Percentiles rank a stretch among this genome's conserved stretches.
Conservation (phyloP, 345 rosid genomes). For the Draba incana region DNA sequence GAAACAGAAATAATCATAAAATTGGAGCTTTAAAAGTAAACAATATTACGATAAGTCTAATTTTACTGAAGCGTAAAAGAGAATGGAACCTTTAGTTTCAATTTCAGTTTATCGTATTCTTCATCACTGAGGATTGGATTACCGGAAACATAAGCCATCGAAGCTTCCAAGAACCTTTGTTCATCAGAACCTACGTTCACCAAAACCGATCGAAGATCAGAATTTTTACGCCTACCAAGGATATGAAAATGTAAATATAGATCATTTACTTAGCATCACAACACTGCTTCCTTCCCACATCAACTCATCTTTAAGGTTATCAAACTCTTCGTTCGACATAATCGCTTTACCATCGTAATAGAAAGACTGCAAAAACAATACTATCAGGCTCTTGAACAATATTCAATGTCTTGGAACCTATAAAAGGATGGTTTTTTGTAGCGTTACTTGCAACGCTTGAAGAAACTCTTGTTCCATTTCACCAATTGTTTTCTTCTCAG, state of each 20-base stretch:
- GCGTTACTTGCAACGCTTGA: slow-evolving; percentile 72
- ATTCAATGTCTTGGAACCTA: not conserved
- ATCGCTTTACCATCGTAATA: slow-evolving; percentile 93
- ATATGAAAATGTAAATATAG: not conserved
- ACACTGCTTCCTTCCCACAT: slow-evolving; percentile 99
- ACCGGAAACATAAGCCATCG: slow-evolving; percentile 91
- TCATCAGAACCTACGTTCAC: too few relatives aligned
- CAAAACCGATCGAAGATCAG: slow-evolving; percentile 16
- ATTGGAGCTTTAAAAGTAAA: not conserved
- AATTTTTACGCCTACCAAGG: not conserved
- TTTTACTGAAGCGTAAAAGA: slow-evolving; percentile 9
- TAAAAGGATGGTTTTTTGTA: not conserved
- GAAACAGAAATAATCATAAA: slow-evolving; percentile 10
- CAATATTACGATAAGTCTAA: not conserved
- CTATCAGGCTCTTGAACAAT: not conserved
- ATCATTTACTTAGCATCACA: slow-evolving; percentile 84
- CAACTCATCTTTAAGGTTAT: slow-evolving; percentile 94
- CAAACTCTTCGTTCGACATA: slow-evolving; percentile 98
- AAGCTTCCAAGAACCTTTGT: slow-evolving; percentile 90
- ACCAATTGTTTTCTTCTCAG: slow-evolving; percentile 66
- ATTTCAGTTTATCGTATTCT: slow-evolving; percentile 73
- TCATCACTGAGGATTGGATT: slow-evolving; percentile 71
- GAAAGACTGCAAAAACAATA: slow-evolving; percentile 58
- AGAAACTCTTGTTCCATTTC: slow-evolving; percentile 91
- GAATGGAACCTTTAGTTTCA: slow-evolving; percentile 63